Percentiles rank a stretch among this genome's conserved stretches.
Conservation (phyloP, 345 rosid species). For the Lagerstroemia speciosa region DNA sequence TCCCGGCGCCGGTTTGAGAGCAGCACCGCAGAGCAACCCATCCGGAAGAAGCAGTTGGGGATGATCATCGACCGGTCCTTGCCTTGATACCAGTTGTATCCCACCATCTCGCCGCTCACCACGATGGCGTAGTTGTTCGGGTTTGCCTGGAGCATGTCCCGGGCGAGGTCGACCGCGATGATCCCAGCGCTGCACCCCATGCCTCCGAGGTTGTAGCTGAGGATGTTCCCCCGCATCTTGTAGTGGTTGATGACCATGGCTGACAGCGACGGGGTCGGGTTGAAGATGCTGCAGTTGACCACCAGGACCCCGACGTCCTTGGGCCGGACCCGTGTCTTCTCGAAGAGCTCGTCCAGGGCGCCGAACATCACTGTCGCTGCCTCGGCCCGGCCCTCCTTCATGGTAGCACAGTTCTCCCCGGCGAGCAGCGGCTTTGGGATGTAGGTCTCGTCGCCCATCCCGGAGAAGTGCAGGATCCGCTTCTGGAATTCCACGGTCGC, state of each 20-base stretch:
- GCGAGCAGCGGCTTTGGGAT: conserved; percentile 54
- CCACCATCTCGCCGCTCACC: conserved; percentile 92
- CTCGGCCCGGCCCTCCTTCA: conserved; percentile 82
- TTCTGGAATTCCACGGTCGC: conserved; percentile 50
- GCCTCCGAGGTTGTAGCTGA: conserved; percentile 89
- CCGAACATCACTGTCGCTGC: conserved; percentile 79
- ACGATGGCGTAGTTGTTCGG: conserved; percentile 73
- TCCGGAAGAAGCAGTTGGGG: conserved; percentile 80
- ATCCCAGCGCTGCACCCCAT: conserved; percentile 97
- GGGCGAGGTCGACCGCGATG: conserved; percentile 71
- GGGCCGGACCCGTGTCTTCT: conserved; percentile 67
- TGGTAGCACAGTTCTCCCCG: conserved; percentile 48
- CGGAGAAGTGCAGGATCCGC: conserved; percentile 63
- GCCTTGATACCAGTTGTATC: conserved; percentile 83
- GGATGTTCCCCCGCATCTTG: conserved; percentile 87
- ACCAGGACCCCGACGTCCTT: conserved; percentile 86
- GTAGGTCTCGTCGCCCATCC: conserved; percentile 79
- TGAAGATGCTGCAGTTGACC: conserved; percentile 89
- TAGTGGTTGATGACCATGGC: conserved; percentile 94
- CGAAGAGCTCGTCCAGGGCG: conserved; percentile 78
- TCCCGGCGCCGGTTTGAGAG: conserved; percentile 78
- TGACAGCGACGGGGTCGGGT: conserved; percentile 85
- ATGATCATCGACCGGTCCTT: conserved; percentile 71
- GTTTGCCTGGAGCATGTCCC: conserved; percentile 89
- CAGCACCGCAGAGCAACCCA: conserved; percentile 84